Evolutionary conservation across 1,284 basidiomycete species (phyloP).

Genomic region (Tetrapyrgos nigripes): DNA sequence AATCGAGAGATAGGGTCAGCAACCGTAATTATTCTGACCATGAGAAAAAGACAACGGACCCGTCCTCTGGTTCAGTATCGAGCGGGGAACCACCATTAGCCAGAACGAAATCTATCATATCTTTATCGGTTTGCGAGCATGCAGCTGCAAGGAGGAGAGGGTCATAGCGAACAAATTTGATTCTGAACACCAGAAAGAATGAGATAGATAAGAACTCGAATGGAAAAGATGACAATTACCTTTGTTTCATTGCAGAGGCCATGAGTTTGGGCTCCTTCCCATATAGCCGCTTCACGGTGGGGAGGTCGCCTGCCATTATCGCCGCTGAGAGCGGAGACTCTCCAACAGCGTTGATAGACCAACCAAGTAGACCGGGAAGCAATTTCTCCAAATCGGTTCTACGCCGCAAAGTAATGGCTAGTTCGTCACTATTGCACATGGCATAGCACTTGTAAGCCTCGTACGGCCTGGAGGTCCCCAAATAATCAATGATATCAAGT

Average conservation of each 20-base stretch:
- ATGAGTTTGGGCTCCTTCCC: conserved; percentile 46
- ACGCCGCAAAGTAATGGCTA: conserved; percentile 43
- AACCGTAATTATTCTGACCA: background rate
- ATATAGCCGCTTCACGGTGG: conserved; percentile 49
- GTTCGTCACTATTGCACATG: conserved; percentile 44
- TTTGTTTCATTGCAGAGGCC: conserved; percentile 44
- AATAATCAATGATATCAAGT: conserved; percentile 50
- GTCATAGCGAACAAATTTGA: conserved; percentile 54
- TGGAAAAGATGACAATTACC: conserved; percentile 36
- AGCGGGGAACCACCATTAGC: conserved; percentile 50
- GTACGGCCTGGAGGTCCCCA: conserved; percentile 39
- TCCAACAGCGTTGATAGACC: conserved; percentile 48
- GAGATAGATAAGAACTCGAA: background rate
- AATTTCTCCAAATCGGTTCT: conserved; percentile 43
- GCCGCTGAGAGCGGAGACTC: conserved; percentile 56
- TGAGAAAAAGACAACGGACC: conserved; percentile 39
- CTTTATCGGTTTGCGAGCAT: conserved; percentile 25
- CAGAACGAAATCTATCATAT: conserved; percentile 56
- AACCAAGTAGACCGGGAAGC: conserved; percentile 55
- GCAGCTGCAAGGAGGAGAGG: conserved; percentile 48
- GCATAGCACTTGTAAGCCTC: conserved; percentile 51
- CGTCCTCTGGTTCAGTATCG: conserved; percentile 45
- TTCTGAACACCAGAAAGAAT: conserved; percentile 30
- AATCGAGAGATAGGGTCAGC: too few species aligned
- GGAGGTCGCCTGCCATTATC: conserved; percentile 39